A percentile compares a stretch with the other conserved stretches of the same genome.
phyloP scores from a whole-genome alignment of 2,329 filamentous ascomycete species.

The Biscogniauxia marginata region DNA sequence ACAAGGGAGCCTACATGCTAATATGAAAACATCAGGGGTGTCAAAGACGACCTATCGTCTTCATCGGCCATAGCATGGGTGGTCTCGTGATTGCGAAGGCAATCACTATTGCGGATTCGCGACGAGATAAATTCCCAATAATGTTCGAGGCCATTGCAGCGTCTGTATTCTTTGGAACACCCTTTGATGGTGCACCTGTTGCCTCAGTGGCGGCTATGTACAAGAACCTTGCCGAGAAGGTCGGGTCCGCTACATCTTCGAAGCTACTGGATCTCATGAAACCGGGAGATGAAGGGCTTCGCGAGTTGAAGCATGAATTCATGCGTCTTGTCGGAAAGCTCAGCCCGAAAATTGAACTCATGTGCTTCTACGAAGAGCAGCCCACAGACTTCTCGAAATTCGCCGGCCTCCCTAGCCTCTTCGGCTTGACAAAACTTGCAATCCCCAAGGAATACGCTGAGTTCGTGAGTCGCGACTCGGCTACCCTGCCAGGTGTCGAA shows the following conservation, averaged over 20 bases:
- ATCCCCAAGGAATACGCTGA: conserved; percentile 36
- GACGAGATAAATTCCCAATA: conserved; percentile 35
- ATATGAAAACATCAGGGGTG: conserved; percentile 21
- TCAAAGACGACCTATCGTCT: conserved; percentile 38
- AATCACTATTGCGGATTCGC: conserved; percentile 34
- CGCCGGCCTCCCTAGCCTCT: conserved; percentile 32
- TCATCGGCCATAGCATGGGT: conserved; percentile 45
- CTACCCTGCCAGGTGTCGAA: conserved; percentile 37
- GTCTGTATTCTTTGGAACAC: conserved; percentile 41
- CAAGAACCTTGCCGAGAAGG: conserved; percentile 33
- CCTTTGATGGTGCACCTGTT: conserved; percentile 38
- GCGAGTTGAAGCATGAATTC: conserved; percentile 40
- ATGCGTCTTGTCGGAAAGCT: conserved; percentile 35
- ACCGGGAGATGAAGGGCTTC: conserved; percentile 37
- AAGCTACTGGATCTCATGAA: conserved; percentile 41
- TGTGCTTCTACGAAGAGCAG: conserved; percentile 42
- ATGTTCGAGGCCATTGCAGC: conserved; percentile 43
- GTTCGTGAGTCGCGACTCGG: conserved; percentile 41
- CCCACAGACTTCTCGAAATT: conserved; percentile 38
- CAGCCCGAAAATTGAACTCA: conserved; percentile 36
- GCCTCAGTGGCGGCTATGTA: conserved; percentile 39
- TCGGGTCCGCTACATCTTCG: conserved; percentile 33
- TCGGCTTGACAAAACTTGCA: conserved; percentile 25
- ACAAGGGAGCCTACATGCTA: background rate
- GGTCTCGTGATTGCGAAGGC: conserved; percentile 44